Conservation (phyloP, 169 alveolate species). For the Cryptosporidium ryanae region DNA sequence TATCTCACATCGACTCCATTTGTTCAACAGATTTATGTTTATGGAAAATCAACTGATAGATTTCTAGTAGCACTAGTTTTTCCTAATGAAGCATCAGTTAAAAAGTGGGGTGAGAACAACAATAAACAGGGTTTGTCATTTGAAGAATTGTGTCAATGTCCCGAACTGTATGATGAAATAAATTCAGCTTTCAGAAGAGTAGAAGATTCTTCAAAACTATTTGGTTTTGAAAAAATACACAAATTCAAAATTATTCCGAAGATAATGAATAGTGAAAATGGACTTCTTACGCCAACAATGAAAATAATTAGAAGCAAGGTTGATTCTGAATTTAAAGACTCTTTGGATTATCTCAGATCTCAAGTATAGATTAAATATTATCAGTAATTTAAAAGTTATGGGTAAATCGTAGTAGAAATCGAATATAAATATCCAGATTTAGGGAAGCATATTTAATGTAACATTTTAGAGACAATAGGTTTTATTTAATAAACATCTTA, state of each 20-base stretch:
- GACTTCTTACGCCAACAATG: constrained; percentile 77
- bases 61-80: constrained; percentile 84
- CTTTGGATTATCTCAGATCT: constrained; percentile 37
- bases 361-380: constrained; percentile 3
- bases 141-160: constrained; percentile 73
- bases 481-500: neutral
- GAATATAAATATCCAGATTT: neutral
- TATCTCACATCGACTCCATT: constrained; percentile 81
- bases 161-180: constrained; percentile 53
- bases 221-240: constrained; percentile 76
- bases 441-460: neutral
- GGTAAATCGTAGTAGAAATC: neutral
- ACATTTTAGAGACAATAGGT: neutral
- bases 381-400: neutral
- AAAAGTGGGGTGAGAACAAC: constrained; percentile 75
- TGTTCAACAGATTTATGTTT: constrained; percentile 87
- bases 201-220: constrained; percentile 51
- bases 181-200: constrained; percentile 24
- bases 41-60: constrained; percentile 88
- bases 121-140: constrained; percentile 9
- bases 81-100: constrained; percentile 77
- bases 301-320: constrained; percentile 74
- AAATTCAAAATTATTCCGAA: constrained; percentile 73
- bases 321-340: constrained; percentile 65
- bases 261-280: constrained; percentile 70